Percentiles rank a stretch among this genome's conserved stretches.
Evolutionary conservation across 1,139 yeast species (phyloP).

Genomic region (Protomyces inundatus): DNA sequence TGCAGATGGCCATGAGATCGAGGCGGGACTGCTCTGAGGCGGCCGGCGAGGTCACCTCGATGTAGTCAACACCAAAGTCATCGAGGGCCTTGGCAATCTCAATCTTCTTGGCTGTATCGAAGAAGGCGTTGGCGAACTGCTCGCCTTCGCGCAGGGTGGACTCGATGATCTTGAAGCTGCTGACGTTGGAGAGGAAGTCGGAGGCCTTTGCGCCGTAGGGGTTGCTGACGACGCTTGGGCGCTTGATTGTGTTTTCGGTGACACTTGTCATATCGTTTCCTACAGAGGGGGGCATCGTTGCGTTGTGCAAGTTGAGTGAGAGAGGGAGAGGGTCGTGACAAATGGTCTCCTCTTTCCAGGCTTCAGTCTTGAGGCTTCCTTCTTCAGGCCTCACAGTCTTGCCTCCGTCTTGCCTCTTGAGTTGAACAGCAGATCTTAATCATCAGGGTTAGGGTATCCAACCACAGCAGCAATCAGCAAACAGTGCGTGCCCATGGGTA

Average conservation of each 20-base stretch:
- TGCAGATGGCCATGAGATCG: constrained; percentile 98
- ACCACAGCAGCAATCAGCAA: too few relatives aligned
- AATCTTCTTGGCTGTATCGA: constrained; percentile 89
- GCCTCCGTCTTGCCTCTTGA: too few relatives aligned
- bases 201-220: constrained; percentile 97
- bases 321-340: too few relatives aligned
- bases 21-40: constrained; percentile 89
- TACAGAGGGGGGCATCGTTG: constrained; percentile 20
- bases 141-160: constrained; percentile 97
- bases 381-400: too few relatives aligned
- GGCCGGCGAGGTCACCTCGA: constrained; percentile 94
- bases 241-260: constrained; percentile 13
- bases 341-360: too few relatives aligned
- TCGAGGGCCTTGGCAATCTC: constrained; percentile 96
- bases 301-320: too few relatives aligned
- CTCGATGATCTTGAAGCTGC: constrained; percentile 85
- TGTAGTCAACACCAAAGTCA: constrained; percentile 96
- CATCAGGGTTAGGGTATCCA: too few relatives aligned
- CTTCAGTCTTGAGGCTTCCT: too few relatives aligned
- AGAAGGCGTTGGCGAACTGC: constrained; percentile 96
- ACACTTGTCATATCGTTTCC: constrained; percentile 23
- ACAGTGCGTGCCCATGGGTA: too few relatives aligned
- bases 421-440: too few relatives aligned
- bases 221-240: constrained; percentile 40
- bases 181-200: constrained; percentile 84